A percentile compares a stretch with the other conserved stretches of the same genome.
Conservation (phyloP, 805 yeast species). For the Spathaspora sp. region DNA sequence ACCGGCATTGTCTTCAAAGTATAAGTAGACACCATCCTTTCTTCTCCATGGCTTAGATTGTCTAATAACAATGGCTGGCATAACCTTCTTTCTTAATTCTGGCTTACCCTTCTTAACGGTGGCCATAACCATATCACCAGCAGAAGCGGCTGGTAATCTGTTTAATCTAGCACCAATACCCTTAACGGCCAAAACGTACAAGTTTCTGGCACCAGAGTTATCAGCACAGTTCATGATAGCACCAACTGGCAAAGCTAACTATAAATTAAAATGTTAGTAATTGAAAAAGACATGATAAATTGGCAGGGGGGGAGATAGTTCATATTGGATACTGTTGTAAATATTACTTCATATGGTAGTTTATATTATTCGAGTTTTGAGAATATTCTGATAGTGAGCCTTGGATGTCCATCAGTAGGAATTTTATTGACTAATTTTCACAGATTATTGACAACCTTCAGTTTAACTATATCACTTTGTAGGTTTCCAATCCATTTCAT, state of each 20-base stretch:
- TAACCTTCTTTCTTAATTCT: conserved; percentile 99
- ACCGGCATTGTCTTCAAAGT: conserved; percentile 99
- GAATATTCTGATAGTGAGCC: no score
- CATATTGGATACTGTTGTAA: neutral
- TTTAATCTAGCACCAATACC: conserved; percentile 99
- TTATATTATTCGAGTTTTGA: no score
- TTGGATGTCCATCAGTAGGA: no score
- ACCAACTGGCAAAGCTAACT: conserved; percentile 99
- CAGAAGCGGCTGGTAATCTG: conserved; percentile 99
- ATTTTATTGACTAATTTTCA: no score
- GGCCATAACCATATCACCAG: conserved; percentile 99
- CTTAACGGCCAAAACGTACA: conserved; percentile 97
- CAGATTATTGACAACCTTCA: no score
- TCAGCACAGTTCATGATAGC: conserved; percentile 99
- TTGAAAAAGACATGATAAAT: neutral
- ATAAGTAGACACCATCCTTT: conserved; percentile 98
- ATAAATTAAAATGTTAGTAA: conserved; percentile 21
- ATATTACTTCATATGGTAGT: no score
- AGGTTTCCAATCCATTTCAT: neutral
- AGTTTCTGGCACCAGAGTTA: conserved; percentile 99
- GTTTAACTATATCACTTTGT: neutral
- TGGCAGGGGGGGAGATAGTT: neutral
- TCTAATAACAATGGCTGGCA: conserved; percentile 99
- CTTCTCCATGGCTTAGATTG: conserved; percentile 99
- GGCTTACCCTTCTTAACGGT: conserved; percentile 99